Base-by-base conservation (phyloP, 176 grass and related monocot species). In the Ampelocalamus luodianensis region DNA sequence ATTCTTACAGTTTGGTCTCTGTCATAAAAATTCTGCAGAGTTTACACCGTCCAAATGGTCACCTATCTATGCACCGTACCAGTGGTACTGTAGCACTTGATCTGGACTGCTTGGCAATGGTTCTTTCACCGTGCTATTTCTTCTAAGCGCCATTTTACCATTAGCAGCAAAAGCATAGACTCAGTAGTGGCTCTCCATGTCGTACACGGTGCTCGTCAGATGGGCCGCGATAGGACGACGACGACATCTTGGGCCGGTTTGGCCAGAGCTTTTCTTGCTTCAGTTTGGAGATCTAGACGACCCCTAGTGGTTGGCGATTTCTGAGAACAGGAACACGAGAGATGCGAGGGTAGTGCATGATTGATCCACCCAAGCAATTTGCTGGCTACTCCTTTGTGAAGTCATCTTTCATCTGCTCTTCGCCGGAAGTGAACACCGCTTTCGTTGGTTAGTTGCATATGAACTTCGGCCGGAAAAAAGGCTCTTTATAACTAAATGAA, bases 281-380 rank as follows among this genome's bases (percentile, higher is more conserved):
- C 60, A 74, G 66, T 74, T 87, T 66, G 63, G 71, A 36, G 79
- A 77, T 68, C 48, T 45, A 15, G 70, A 74, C 59, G 45, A 51
- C 45, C 1, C 24, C 48, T 79, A 61, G 61, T 74, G 79, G 71
- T 0, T 89, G 76, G 61, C 75, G 22, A 85, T 89, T 48, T 85
- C 71, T 38, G 72, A 40, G 71, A 77, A 49, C 63, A 87, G 78
- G 70, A 8, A 36, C 17, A 5, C 18, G 43, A 81, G 36, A 46
- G 78, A 84, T 45, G 74, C 10, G 20, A 65, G 37, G n/a, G 38
- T 55, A 40, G 68, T 74, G 87, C 48, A 74, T 68, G 76, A 59
- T 89, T 67, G 75, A 89, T 89, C 81, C 81, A 85, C 67, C 67
- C 26, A 46, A 66, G 58, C 68, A 55, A 71, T 14, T 36, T 24